Evolutionary conservation across 805 yeast species (phyloP).

Genomic region (Wickerhamiella azymoides): DNA sequence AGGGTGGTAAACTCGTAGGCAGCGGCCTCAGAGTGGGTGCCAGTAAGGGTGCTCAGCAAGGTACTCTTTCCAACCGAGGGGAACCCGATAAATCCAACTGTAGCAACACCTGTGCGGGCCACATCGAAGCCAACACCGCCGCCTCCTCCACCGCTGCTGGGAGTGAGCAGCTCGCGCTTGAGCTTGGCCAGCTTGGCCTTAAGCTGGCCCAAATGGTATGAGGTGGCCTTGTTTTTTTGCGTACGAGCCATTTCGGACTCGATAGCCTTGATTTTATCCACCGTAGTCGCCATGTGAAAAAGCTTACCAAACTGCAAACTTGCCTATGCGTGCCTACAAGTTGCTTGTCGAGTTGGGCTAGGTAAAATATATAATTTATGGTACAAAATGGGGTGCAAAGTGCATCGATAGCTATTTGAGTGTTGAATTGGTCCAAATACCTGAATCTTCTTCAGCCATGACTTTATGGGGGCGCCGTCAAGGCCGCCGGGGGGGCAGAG

Average conservation of each 20-base stretch:
- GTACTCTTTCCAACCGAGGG: conserved; percentile 85
- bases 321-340: background rate
- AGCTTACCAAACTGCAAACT: background rate
- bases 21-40: conserved; percentile 95
- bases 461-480: too few species aligned
- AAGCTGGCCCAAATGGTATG: conserved; percentile 91
- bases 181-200: conserved; percentile 93
- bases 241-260: conserved; percentile 97
- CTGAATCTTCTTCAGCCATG: too few species aligned
- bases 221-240: conserved; percentile 95
- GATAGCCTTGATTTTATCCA: conserved; percentile 53
- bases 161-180: conserved; percentile 77
- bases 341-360: too few species aligned
- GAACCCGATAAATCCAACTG: conserved; percentile 95
- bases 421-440: too few species aligned
- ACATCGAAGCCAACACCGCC: conserved; percentile 96
- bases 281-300: conserved; percentile 44
- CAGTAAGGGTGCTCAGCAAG: conserved; percentile 72
- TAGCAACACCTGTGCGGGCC: conserved; percentile 96
- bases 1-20: conserved; percentile 94
- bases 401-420: too few species aligned
- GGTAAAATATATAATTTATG: background rate
- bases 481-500: too few species aligned
- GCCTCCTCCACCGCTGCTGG: conserved; percentile 66
- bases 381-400: too few species aligned